Base-by-base conservation (phyloP, 768 basidiomycete genomes). In the Pisolithus marmoratus region DNA sequence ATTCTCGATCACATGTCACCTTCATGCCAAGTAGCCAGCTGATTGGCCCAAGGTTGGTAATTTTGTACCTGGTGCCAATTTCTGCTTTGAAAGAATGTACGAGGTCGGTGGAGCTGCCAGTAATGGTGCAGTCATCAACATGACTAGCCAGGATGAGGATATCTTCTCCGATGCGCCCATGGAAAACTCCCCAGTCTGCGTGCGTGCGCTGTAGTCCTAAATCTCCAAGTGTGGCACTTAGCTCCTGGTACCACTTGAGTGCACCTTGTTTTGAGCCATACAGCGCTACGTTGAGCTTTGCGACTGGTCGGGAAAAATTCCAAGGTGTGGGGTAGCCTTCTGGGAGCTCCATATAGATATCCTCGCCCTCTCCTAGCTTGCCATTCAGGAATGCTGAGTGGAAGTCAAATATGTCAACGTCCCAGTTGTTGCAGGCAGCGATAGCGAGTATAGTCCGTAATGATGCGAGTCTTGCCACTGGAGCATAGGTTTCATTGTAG, bases 391-490 rank as follows among this genome's bases (percentile, higher is more conserved):
- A 78, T 0, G 72, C 74, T 0, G 61, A 62, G 26, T 71, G 71
- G 31, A 80, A 67, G 54, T 81, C 74, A 14, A 77, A 59, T 51
- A 67, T 63, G 12, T 73, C 59, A n/a, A 79, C 42, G 2, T 75
- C 61, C 51, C 70, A 69, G 27, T 66, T 56, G n/a, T 67, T 49
- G 8, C 14, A 19, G 8, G 54, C 51, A 3, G 54, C 37, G n/a
- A 54, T 17, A 12, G 52, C 53, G 9, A 48, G 20, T 5, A 48
- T 54, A 9, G 49, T 37, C 6, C 53, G 20, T 7, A 49, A 12
- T n/a, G 54, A 56, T 17, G 29, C 29, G 8, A 29, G 29, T 29
- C 29, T 29, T 29, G 29, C 29, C 2, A 29, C 29, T 3, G 8
- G 29, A n/a, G 29, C 29, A 29, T 29, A 29, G 8, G 29, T 29